These are phyloP conservation scores for Hordeum vulgare DNA, from an alignment of 176 grass and related monocot species.

Conservation along the genomic window MorexV3_pseudomolecules_assembly NC_058520.1:13183666-13184165, in stretches of 20 bases:
- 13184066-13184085: neutral
- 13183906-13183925: slow-evolving; percentile 48
- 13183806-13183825: neutral
- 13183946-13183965: slow-evolving; percentile 26
- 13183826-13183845: neutral
- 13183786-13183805: neutral
- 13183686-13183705: slow-evolving; percentile 36
- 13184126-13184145: slow-evolving; percentile 62
- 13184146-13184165: slow-evolving; percentile 58
- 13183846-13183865: slow-evolving; percentile 52
- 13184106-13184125: slow-evolving; percentile 77
- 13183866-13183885: slow-evolving; percentile 41
- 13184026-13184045: neutral
- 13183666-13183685: slow-evolving; percentile 44
- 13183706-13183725: slow-evolving; percentile 38
- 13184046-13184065: neutral
- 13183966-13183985: slow-evolving; percentile 46
- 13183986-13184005: slow-evolving; percentile 53
- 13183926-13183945: slow-evolving; percentile 55
- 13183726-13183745: slow-evolving; percentile 29
- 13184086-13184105: slow-evolving; percentile 5
- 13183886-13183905: slow-evolving; percentile 36
- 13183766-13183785: neutral
- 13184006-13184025: neutral
- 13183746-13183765: neutral